phyloP scores from a whole-genome alignment of 2,329 filamentous ascomycete species.

The Clarireedia hainanense region DNA sequence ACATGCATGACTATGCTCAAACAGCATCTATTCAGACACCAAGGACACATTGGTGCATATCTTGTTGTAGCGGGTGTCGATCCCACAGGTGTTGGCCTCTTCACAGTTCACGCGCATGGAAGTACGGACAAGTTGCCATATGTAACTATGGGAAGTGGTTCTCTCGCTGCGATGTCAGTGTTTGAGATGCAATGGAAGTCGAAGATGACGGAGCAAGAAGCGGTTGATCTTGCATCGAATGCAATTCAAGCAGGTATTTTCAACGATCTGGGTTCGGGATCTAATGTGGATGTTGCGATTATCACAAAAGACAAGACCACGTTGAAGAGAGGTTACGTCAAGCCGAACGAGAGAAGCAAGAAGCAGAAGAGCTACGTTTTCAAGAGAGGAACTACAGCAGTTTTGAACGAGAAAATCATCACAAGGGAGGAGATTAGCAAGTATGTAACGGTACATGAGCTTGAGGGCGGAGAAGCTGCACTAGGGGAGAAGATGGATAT shows the following conservation, averaged over 20 bases:
- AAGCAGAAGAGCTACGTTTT: constrained; percentile 95
- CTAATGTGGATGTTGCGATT: constrained; percentile 93
- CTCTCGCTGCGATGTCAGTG: constrained; percentile 92
- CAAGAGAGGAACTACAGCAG: constrained; percentile 83
- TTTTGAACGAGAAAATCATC: constrained; percentile 93
- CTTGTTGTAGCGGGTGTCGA: constrained; percentile 95
- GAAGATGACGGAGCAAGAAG: constrained; percentile 66
- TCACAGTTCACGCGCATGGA: constrained; percentile 97
- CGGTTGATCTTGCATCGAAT: constrained; percentile 73
- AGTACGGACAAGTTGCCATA: constrained; percentile 98
- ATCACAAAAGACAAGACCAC: constrained; percentile 95
- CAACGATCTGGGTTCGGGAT: constrained; percentile 94
- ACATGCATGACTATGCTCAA: constrained; percentile 99
- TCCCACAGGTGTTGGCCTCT: constrained; percentile 88
- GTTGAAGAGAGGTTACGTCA: constrained; percentile 85
- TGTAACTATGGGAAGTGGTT: constrained; percentile 97
- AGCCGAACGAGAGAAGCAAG: constrained; percentile 79
- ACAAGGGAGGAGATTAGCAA: constrained; percentile 89
- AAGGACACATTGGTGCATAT: constrained; percentile 96
- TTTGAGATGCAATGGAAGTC: constrained; percentile 96
- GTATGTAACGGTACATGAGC: constrained; percentile 85
- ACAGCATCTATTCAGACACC: constrained; percentile 97
- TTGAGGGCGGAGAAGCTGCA: constrained; percentile 44
- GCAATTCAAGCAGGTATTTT: constrained; percentile 96
- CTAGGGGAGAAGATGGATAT: constrained; percentile 65